Evolutionary conservation across 345 rosid species (phyloP).

Genomic region (Luvunga scandens): DNA sequence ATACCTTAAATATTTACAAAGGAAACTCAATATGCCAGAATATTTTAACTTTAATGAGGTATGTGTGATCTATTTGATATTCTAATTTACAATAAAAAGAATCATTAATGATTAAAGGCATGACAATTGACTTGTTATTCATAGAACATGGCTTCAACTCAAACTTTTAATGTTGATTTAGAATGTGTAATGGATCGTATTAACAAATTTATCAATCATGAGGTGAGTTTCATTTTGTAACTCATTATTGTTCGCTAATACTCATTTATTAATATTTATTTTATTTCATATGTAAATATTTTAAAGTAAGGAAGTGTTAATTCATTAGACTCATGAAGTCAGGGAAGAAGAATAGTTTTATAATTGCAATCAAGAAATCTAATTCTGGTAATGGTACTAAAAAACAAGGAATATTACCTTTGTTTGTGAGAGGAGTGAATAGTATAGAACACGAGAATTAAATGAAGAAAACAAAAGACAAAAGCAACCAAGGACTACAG

Average conservation of each 20-base stretch:
- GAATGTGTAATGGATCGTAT: no score
- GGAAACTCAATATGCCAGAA: no score
- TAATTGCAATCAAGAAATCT: not conserved
- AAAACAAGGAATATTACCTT: not conserved
- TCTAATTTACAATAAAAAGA: no score
- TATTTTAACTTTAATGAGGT: no score
- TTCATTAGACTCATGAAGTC: not conserved
- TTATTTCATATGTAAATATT: not conserved
- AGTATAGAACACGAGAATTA: not conserved
- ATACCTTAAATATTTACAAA: no score
- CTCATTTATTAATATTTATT: not conserved
- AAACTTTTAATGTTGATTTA: no score
- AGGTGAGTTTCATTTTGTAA: no score
- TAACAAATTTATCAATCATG: no score
- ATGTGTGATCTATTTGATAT: no score
- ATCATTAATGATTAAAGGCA: no score
- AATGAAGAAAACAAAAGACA: not conserved
- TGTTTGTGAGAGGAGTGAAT: not conserved
- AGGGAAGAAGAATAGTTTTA: not conserved
- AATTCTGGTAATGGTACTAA: not conserved
- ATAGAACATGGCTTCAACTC: no score
- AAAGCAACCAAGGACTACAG: not conserved
- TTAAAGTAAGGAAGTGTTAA: not conserved
- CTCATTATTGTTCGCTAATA: not conserved
- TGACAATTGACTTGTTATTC: no score